phyloP scores from a whole-genome alignment of 2,329 filamentous ascomycete genomes.

The Colletotrichum tropicale region DNA sequence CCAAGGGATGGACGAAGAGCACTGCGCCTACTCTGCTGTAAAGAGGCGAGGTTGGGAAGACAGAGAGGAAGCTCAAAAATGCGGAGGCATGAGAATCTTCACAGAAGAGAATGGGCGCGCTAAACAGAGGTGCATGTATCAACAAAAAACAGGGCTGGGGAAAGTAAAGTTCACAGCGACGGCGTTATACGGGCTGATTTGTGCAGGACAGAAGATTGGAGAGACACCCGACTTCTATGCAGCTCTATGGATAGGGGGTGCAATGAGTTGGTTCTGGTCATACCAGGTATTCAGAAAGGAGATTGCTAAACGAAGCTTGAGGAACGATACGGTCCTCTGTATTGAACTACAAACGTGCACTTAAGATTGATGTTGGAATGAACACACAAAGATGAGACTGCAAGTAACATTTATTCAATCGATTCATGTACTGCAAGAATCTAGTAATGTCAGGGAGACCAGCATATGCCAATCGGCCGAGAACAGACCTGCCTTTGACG shows the following conservation, averaged over 20 bases:
- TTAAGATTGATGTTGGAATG: neutral
- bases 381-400: neutral
- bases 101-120: neutral
- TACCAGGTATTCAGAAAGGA: neutral
- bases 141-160: conserved; percentile 14
- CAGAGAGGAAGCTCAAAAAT: neutral
- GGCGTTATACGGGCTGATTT: conserved; percentile 12
- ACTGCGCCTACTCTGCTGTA: conserved; percentile 55
- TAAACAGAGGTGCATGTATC: neutral
- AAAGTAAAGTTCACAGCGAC: conserved; percentile 14
- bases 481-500: neutral
- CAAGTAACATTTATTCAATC: neutral
- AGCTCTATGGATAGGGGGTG: neutral
- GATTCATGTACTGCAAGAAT: neutral
- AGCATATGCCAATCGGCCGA: neutral
- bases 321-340: neutral
- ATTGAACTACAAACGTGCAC: neutral
- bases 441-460: neutral
- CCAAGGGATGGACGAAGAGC: conserved; percentile 81
- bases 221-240: neutral
- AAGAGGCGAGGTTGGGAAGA: neutral
- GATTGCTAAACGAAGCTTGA: neutral
- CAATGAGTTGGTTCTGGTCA: neutral
- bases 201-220: neutral
- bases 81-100: neutral